phyloP scores from a whole-genome alignment of 495 filamentous ascomycete species.

The Trichodelitschia bisporula region DNA sequence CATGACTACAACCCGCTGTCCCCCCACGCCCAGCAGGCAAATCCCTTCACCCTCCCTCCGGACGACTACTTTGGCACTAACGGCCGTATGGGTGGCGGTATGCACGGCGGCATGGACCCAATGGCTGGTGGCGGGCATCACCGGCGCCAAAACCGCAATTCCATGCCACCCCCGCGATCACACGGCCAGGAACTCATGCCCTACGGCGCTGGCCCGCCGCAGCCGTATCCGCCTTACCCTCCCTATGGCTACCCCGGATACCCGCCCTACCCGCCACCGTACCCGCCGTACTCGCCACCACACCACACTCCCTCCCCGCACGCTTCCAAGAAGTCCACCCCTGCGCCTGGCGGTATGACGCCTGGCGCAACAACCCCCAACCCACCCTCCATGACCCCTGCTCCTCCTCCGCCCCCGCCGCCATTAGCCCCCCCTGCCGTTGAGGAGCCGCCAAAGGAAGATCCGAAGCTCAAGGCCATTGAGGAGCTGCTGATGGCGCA shows the following conservation, averaged over 20 bases:
- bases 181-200: conserved; percentile 8
- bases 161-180: conserved; percentile 6
- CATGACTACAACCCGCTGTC: too few species aligned
- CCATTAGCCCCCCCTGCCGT: conserved; percentile 1
- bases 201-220: conserved; percentile 4
- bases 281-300: conserved; percentile 5
- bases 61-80: too few species aligned
- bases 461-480: conserved; percentile 6
- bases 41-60: too few species aligned
- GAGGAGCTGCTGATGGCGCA: conserved; percentile 3
- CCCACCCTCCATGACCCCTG: conserved; percentile 3
- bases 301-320: too few species aligned
- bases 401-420: conserved; percentile 6
- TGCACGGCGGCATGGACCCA: neutral
- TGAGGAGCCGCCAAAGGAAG: conserved; percentile 3
- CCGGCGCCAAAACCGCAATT: conserved; percentile 10
- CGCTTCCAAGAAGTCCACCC: conserved; percentile 3
- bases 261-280: conserved; percentile 5
- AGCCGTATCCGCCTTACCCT: conserved; percentile 4
- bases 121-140: neutral
- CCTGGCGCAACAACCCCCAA: neutral
- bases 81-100: too few species aligned
- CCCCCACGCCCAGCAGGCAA: too few species aligned
- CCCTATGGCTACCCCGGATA: conserved; percentile 1
- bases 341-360: conserved; percentile 3